Evolutionary conservation across 345 rosid genomes (phyloP).

Genomic region (Populus nigra): DNA sequence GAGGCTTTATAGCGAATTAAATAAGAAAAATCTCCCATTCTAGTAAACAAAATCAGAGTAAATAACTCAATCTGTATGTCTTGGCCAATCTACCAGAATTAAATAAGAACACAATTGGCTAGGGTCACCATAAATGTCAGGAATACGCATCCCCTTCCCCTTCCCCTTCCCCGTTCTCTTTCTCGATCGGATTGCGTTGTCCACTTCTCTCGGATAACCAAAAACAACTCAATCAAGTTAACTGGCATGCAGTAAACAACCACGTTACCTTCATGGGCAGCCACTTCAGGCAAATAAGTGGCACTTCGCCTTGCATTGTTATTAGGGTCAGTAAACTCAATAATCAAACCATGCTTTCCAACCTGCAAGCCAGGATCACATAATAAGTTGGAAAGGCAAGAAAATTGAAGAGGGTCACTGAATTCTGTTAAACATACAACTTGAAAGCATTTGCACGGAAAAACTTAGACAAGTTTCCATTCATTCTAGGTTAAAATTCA

Average conservation of each 20-base stretch:
- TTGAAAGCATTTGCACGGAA: not conserved
- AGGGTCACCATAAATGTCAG: not conserved
- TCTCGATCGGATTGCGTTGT: not conserved
- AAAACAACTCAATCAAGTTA: not conserved
- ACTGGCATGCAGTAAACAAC: not conserved
- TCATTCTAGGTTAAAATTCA: not conserved
- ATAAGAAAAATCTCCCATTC: not conserved
- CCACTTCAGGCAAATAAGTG: slow-evolving; percentile 94
- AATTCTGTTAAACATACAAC: not conserved
- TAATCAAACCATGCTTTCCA: slow-evolving; percentile 90
- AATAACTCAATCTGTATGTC: not conserved
- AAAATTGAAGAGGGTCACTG: not conserved
- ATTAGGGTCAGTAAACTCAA: slow-evolving; percentile 81
- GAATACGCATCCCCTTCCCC: no score
- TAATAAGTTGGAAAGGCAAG: not conserved
- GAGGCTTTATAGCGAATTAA: not conserved
- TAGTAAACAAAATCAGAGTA: no score
- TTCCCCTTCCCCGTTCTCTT: not conserved
- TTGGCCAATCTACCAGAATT: not conserved
- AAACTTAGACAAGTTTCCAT: not conserved
- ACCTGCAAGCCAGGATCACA: slow-evolving; percentile 43
- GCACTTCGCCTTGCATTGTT: slow-evolving; percentile 67
- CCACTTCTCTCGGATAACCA: not conserved
- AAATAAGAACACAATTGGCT: not conserved
- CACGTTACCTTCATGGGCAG: slow-evolving; percentile 84